Evolutionary conservation across 2,329 filamentous ascomycete genomes (phyloP).

Genomic region (Davidsoniella neocaledoniae): DNA sequence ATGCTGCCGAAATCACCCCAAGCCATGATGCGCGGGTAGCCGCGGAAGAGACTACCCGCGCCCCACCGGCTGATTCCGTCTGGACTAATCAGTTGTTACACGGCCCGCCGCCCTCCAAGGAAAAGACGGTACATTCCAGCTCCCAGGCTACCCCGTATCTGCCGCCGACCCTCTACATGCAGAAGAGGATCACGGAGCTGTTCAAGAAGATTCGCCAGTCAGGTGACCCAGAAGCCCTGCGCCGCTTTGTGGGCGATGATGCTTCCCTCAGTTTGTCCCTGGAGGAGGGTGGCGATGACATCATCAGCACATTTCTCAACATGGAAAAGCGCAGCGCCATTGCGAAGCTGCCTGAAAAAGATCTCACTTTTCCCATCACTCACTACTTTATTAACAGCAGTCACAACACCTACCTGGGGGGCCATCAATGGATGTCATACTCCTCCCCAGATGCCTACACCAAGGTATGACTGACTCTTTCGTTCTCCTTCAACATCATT

Average conservation of each 20-base stretch:
- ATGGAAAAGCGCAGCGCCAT: conserved; percentile 21
- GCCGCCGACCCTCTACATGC: conserved; percentile 6
- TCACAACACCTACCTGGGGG: conserved; percentile 83
- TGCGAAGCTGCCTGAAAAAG: conserved; percentile 28
- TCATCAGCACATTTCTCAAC: conserved; percentile 7
- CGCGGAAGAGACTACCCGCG: no score
- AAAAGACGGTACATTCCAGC: neutral
- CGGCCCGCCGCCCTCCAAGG: neutral
- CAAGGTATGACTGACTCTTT: conserved; percentile 33
- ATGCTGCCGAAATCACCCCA: neutral
- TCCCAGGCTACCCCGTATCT: conserved; percentile 1
- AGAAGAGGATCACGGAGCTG: conserved; percentile 5
- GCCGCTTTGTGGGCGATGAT: conserved; percentile 2
- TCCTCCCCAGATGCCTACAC: conserved; percentile 66
- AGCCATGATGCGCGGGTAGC: neutral
- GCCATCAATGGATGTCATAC: conserved; percentile 67
- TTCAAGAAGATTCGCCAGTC: neutral
- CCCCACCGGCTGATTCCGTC: neutral
- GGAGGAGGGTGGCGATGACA: neutral
- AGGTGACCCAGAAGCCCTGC: neutral
- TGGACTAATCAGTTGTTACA: neutral
- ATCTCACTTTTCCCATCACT: conserved; percentile 52
- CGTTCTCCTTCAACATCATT: neutral
- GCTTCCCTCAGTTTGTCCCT: no score
- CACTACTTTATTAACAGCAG: conserved; percentile 93